Conservation (phyloP, 345 rosid genomes). For the Moringa oleifera region DNA sequence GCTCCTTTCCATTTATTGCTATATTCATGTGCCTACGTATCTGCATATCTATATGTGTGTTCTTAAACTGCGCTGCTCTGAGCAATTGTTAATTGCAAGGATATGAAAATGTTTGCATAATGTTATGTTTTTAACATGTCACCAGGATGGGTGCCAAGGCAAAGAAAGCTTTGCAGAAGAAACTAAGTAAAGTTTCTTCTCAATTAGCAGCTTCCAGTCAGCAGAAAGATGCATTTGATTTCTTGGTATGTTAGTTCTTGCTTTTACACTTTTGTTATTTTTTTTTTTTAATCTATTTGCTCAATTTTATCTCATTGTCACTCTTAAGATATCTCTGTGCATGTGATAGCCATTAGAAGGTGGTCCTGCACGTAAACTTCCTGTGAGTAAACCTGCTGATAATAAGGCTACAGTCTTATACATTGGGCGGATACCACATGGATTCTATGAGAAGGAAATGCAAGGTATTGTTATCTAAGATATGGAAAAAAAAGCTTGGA, state of each 20-base stretch:
- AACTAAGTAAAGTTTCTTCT: constrained; percentile 46
- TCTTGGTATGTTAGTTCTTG: constrained; percentile 47
- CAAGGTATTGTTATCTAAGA: constrained; percentile 36
- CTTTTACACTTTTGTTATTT: neutral
- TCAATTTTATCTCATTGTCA: neutral
- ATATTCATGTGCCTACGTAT: too few species aligned
- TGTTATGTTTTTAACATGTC: too few species aligned
- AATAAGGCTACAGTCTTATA: constrained; percentile 57
- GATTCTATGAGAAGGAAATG: constrained; percentile 88
- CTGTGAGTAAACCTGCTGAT: constrained; percentile 28
- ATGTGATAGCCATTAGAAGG: constrained; percentile 70
- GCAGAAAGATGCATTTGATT: constrained; percentile 47
- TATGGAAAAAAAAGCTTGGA: neutral
- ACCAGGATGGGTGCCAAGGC: constrained; percentile 65
- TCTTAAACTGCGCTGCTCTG: neutral
- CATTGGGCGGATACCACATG: constrained; percentile 89
- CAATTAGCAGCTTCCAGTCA: constrained; percentile 20
- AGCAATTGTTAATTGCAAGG: neutral
- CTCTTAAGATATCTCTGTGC: neutral
- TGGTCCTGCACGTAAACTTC: constrained; percentile 53
- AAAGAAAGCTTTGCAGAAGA: constrained; percentile 62
- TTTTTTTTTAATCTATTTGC: neutral
- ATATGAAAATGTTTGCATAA: too few species aligned
- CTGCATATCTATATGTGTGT: too few species aligned
- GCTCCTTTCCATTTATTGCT: too few species aligned